phyloP scores from a whole-genome alignment of 2,329 filamentous ascomycete species.

The Nemania sp. region DNA sequence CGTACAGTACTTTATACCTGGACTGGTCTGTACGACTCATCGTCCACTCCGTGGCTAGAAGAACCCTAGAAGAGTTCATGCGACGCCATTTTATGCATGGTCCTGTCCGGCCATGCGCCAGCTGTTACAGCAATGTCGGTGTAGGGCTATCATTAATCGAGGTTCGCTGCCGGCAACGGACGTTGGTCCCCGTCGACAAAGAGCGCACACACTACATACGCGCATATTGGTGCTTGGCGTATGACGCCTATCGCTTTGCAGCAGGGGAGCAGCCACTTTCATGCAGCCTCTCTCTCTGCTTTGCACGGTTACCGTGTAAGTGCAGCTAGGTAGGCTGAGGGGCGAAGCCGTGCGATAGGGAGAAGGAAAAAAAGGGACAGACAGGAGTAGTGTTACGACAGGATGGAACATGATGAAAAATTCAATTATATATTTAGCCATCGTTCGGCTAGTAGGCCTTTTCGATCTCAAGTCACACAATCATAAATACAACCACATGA shows the following conservation, averaged over 20 bases:
- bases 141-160: slow-evolving; percentile 31
- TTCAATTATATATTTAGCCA: slow-evolving; percentile 2
- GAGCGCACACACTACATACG: neutral
- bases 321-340: neutral
- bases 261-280: neutral
- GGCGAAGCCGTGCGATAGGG: neutral
- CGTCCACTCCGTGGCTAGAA: slow-evolving; percentile 12
- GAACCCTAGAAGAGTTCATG: slow-evolving; percentile 30
- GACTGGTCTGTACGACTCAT: slow-evolving; percentile 14
- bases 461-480: neutral
- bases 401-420: neutral
- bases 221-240: slow-evolving; percentile 27
- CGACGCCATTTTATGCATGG: slow-evolving; percentile 35
- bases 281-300: slow-evolving; percentile 3
- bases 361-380: neutral
- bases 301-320: neutral
- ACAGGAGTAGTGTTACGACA: neutral
- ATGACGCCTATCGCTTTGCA: slow-evolving; percentile 8
- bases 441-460: neutral
- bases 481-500: slow-evolving; percentile 33
- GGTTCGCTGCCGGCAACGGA: slow-evolving; percentile 34
- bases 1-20: slow-evolving; percentile 8
- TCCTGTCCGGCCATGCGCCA: slow-evolving; percentile 30
- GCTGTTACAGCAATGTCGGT: slow-evolving; percentile 38
- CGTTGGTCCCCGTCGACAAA: slow-evolving; percentile 28